Evolutionary conservation across 148 eudicot genomes (phyloP).

Genomic region (Rhododendron kiyosumense): DNA sequence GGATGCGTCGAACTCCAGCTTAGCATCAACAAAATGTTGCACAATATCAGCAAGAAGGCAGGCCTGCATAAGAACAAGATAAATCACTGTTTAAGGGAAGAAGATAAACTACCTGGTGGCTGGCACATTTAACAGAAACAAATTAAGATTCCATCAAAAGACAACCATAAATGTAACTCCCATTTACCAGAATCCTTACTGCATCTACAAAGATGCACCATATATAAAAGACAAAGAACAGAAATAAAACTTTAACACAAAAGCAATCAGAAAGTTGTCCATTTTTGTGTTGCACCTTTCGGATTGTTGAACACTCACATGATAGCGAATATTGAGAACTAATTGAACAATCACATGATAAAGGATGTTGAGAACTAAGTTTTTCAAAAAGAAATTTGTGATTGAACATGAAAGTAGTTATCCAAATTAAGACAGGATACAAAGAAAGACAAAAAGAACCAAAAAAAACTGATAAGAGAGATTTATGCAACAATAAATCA

Average conservation of each 20-base stretch:
- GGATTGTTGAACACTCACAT: background rate
- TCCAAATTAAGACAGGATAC: constrained; percentile 1
- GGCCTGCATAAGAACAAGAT: constrained; percentile 46
- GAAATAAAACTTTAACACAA: background rate
- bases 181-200: background rate
- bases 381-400: background rate
- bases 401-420: background rate
- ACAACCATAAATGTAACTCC: background rate
- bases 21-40: constrained; percentile 95
- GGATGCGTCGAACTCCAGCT: constrained; percentile 91
- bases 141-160: constrained; percentile 6
- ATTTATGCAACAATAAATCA: background rate
- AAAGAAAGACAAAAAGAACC: background rate
- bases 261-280: background rate
- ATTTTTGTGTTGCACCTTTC: background rate
- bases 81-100: background rate
- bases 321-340: background rate
- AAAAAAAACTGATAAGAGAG: background rate
- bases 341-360: background rate
- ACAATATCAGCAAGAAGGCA: constrained; percentile 96
- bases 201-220: background rate
- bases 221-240: background rate
- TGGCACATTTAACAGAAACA: background rate
- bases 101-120: background rate
- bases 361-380: background rate